A percentile compares a stretch with the other conserved stretches of the same genome.
phyloP scores from a whole-genome alignment of 148 eudicot species.

The Arbutus unedo region DNA sequence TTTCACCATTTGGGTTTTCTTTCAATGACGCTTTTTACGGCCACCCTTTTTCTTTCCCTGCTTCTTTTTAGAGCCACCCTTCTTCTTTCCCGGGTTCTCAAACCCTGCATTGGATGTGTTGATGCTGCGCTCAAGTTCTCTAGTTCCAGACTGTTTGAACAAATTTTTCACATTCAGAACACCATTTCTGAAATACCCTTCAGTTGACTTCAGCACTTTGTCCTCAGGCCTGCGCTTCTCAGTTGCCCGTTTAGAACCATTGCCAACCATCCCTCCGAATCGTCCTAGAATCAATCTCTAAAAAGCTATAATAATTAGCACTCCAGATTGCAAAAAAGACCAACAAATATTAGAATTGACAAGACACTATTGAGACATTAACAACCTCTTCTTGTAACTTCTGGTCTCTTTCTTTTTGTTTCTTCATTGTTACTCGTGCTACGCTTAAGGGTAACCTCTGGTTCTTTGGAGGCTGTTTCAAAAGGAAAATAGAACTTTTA shows the following conservation, averaged over 20 bases:
- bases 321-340: neutral
- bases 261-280: conserved; percentile 35
- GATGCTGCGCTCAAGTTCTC: conserved; percentile 24
- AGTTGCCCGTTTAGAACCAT: conserved; percentile 25
- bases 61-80: conserved; percentile 47
- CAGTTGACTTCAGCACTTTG: conserved; percentile 61
- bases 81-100: conserved; percentile 39
- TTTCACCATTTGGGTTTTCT: neutral
- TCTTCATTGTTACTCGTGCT: conserved; percentile 76
- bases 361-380: neutral
- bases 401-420: conserved; percentile 70
- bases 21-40: conserved; percentile 47
- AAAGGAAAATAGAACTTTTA: neutral
- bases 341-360: neutral
- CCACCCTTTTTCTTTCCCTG: conserved; percentile 67
- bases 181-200: conserved; percentile 73
- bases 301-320: conserved; percentile 15
- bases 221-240: conserved; percentile 52
- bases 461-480: conserved; percentile 62
- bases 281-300: conserved; percentile 57
- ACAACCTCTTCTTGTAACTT: conserved; percentile 60
- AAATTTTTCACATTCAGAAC: conserved; percentile 71
- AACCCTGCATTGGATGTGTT: conserved; percentile 4
- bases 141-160: conserved; percentile 34
- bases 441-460: conserved; percentile 80